Percentiles rank a stretch among this genome's conserved stretches.
These are phyloP conservation scores for Xanthoconium purpureum DNA, from an alignment of 768 basidiomycete genomes.

Conservation along the genomic window DNA sequence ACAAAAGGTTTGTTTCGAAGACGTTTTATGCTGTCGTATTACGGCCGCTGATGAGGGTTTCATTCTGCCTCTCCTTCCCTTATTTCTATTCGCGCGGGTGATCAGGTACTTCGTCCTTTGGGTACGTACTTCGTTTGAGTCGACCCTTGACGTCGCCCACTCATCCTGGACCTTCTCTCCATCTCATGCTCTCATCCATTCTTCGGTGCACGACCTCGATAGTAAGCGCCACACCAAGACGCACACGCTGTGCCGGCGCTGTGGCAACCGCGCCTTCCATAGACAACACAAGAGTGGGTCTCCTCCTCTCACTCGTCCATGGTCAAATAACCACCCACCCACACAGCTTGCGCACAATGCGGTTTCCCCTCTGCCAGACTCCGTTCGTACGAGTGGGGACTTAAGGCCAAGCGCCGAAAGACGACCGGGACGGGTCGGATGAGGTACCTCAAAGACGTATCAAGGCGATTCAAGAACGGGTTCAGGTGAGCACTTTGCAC, in stretches of 20 bases:
- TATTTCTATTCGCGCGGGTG: conserved; percentile 3
- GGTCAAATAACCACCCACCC: neutral
- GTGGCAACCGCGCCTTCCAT: conserved; percentile 95
- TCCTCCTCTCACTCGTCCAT: too few species aligned
- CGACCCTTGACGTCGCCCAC: neutral
- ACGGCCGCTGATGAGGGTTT: conserved; percentile 15
- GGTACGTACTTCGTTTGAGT: conserved; percentile 49
- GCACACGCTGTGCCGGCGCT: conserved; percentile 96
- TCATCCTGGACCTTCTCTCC: neutral
- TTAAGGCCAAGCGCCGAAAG: conserved; percentile 99
- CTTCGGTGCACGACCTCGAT: neutral
- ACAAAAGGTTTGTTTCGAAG: conserved; percentile 70
- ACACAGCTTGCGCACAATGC: conserved; percentile 86
- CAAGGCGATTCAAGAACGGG: conserved; percentile 97
- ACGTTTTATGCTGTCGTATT: neutral
- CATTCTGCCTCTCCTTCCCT: neutral
- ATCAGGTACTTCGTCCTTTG: conserved; percentile 93
- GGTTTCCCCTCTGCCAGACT: conserved; percentile 96
- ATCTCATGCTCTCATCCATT: too few species aligned
- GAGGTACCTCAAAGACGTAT: conserved; percentile 88
- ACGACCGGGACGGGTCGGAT: conserved; percentile 98
- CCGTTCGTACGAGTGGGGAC: conserved; percentile 96
- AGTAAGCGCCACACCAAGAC: conserved; percentile 98
- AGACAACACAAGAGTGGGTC: conserved; percentile 93
- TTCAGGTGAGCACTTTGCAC: conserved; percentile 59